Evolutionary conservation across 73 alveolate species (phyloP).

Genomic region (Paramecium bursaria): DNA sequence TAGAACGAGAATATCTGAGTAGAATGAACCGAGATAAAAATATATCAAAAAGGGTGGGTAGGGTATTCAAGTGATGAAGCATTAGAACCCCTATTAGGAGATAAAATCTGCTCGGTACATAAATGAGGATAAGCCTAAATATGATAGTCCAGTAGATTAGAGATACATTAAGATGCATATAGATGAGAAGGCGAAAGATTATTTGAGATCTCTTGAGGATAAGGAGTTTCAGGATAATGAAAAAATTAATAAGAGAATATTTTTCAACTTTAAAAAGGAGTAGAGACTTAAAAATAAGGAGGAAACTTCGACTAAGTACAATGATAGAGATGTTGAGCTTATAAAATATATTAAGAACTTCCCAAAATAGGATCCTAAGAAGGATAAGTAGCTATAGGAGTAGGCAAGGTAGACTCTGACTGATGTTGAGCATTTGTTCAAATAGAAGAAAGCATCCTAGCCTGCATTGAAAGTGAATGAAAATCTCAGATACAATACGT

Average conservation of each 20-base stretch:
- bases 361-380: neutral
- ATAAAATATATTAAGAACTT: constrained; percentile 23
- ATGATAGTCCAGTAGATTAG: constrained; percentile 2
- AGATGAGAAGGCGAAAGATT: neutral
- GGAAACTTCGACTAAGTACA: constrained; percentile 11
- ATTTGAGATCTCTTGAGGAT: neutral
- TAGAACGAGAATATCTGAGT: neutral
- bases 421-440: neutral
- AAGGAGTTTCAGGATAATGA: neutral
- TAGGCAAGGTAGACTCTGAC: constrained; percentile 6
- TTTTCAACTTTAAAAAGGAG: constrained; percentile 2
- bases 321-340: constrained; percentile 13
- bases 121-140: constrained; percentile 16
- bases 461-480: neutral
- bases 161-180: neutral
- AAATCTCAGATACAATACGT: neutral
- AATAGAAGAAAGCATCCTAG: neutral
- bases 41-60: neutral
- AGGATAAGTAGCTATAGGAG: constrained; percentile 2
- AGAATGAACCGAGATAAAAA: neutral
- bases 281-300: neutral
- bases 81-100: constrained; percentile 32
- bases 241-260: constrained; percentile 19
- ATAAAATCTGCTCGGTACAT: neutral
- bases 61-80: neutral